Percentiles rank a stretch among this genome's conserved stretches.
Evolutionary conservation across 1,284 basidiomycete species (phyloP).

Genomic region (Apiotrichum veenhuisii): DNA sequence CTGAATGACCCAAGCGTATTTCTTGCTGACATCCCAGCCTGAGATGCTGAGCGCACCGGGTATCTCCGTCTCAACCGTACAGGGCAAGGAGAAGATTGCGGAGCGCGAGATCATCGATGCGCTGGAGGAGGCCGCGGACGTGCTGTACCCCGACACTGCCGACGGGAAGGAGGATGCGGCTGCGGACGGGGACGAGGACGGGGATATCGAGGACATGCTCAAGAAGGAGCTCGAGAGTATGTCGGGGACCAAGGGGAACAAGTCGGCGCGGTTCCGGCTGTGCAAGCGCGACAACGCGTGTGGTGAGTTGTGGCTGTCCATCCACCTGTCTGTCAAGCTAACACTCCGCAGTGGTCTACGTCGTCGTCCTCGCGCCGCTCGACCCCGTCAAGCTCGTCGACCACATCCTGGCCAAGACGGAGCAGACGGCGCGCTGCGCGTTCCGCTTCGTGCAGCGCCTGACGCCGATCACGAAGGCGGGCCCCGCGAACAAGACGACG

Average conservation of each 20-base stretch:
- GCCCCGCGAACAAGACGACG: constrained; percentile 26
- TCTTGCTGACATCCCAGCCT: constrained; percentile 18
- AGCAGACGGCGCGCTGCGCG: constrained; percentile 30
- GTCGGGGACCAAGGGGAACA: constrained; percentile 18
- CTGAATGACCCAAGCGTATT: neutral
- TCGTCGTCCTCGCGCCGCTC: constrained; percentile 19
- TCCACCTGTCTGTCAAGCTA: too few relatives aligned
- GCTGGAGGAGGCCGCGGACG: constrained; percentile 41
- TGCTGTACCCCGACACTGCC: constrained; percentile 38
- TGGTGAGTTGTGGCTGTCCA: constrained; percentile 23
- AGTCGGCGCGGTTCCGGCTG: constrained; percentile 37
- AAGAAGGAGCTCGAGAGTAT: constrained; percentile 37
- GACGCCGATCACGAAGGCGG: constrained; percentile 29
- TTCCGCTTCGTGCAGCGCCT: constrained; percentile 39
- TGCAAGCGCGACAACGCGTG: constrained; percentile 27
- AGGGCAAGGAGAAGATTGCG: constrained; percentile 38
- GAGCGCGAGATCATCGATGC: constrained; percentile 41
- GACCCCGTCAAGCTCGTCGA: constrained; percentile 27
- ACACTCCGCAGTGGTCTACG: constrained; percentile 30
- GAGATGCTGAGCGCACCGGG: constrained; percentile 35
- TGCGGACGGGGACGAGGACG: constrained; percentile 28
- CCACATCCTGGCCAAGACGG: constrained; percentile 35
- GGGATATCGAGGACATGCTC: constrained; percentile 40
- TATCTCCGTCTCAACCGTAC: constrained; percentile 35
- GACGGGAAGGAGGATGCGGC: constrained; percentile 13